Evolutionary conservation across 2,329 filamentous ascomycete genomes (phyloP).

Genomic region (Colletotrichum paranaense): DNA sequence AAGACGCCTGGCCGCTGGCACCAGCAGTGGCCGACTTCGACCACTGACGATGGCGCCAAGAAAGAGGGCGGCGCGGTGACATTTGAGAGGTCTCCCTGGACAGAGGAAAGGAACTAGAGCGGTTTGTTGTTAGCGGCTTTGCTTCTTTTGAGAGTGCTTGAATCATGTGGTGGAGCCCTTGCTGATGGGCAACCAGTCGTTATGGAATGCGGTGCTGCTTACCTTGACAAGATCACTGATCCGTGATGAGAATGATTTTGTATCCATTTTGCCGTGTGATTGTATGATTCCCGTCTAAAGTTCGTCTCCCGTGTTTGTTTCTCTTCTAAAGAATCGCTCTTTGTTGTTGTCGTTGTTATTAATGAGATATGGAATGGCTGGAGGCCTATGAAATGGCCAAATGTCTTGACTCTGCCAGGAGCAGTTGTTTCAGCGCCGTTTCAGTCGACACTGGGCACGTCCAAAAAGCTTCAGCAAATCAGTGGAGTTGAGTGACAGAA

Average conservation of each 20-base stretch:
- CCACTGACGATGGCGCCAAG: conserved; percentile 59
- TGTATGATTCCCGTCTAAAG: not conserved
- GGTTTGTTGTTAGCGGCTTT: not conserved
- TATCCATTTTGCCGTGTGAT: conserved; percentile 24
- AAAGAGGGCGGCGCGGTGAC: conserved; percentile 63
- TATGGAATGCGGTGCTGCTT: not conserved
- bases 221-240: conserved; percentile 36
- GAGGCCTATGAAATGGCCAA: not conserved
- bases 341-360: not conserved
- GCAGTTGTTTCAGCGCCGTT: conserved; percentile 31
- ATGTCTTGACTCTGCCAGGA: conserved; percentile 1
- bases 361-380: not conserved
- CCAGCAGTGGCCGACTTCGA: conserved; percentile 64
- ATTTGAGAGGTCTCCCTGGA: conserved; percentile 63
- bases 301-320: not conserved
- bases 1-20: conserved; percentile 60
- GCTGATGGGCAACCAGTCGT: not conserved
- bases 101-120: conserved; percentile 35
- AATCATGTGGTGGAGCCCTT: not conserved
- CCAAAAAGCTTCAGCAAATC: conserved; percentile 15
- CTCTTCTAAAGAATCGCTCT: not conserved
- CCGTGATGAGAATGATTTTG: conserved; percentile 34
- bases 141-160: not conserved
- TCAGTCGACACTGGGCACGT: conserved; percentile 22
- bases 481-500: not conserved